These are phyloP conservation scores for Violaceomyces palustris DNA, from an alignment of 1,284 basidiomycete species.

Conservation along the genomic window DNA sequence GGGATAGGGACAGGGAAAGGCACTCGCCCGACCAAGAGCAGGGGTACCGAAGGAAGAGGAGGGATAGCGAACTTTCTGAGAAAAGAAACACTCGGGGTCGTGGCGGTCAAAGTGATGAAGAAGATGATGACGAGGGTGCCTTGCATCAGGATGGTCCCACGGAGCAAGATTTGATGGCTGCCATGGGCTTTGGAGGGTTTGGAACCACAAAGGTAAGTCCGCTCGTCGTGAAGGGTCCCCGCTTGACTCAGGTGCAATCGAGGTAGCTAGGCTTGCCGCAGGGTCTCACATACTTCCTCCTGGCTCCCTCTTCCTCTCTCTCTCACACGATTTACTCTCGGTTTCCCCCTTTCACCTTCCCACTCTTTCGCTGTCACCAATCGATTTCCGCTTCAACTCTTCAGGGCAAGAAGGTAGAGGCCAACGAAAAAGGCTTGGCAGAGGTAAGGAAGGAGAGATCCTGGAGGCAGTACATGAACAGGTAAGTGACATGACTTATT, in stretches of 20 bases:
- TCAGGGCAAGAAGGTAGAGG: slow-evolving; percentile 66
- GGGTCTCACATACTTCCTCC: too few species aligned
- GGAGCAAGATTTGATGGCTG: slow-evolving; percentile 69
- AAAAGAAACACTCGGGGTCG: neutral
- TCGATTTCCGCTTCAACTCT: neutral
- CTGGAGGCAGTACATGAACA: slow-evolving; percentile 95
- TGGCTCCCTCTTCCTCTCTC: too few species aligned
- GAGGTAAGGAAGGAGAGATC: slow-evolving; percentile 82
- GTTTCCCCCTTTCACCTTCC: too few species aligned
- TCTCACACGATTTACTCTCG: too few species aligned
- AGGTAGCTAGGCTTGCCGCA: too few species aligned
- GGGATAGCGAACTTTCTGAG: neutral
- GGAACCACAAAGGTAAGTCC: slow-evolving; percentile 75
- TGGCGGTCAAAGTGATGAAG: slow-evolving; percentile 3
- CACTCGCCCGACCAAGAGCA: neutral
- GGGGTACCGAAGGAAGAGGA: neutral
- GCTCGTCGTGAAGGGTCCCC: too few species aligned
- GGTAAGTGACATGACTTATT: too few species aligned
- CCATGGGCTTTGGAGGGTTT: slow-evolving; percentile 86
- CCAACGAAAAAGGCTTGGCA: slow-evolving; percentile 57
- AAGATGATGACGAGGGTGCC: slow-evolving; percentile 3
- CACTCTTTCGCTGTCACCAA: neutral
- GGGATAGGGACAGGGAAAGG: too few species aligned
- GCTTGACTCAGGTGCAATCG: too few species aligned
- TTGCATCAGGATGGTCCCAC: neutral